Evolutionary conservation across 2,329 filamentous ascomycete genomes (phyloP), one percentile per base, ranked within the genome.

Genomic region (Sclerotinia glacialis): DNA sequence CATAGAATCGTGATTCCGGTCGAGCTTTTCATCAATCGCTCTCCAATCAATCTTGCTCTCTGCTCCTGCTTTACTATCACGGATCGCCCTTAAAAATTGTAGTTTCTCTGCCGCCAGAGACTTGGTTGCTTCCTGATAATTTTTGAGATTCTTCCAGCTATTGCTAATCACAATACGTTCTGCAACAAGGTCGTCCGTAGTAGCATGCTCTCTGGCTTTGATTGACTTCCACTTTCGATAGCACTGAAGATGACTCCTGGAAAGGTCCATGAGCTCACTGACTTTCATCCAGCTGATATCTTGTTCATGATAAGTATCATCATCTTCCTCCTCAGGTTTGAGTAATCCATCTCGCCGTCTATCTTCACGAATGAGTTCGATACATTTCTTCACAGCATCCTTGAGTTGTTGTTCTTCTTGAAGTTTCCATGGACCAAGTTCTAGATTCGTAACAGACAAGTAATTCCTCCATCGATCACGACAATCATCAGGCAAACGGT

Each of bases 391-490:
- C 3, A 92, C 83, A 12, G 82, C 80, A 1, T 78, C 74, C 34
- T 56, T 71, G 9, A 75, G 64, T 18, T 53, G 62, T 9, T 69
- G 65, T 72, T 89, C 86, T 72, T 93, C 90, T 0, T 82, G 79
- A 23, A 83, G 77, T 1, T 79, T 80, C 90, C 90, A 93, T 1
- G 78, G 76, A 44, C 84, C 83, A 52, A 80, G 83, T 42, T 80
- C 81, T 59, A 70, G 79, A 0, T 80, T 81, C 7, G 83, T 80
- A 26, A 83, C 83, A 64, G 85, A 87, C 28, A 90, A 78, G 72
- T 89, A 87, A 72, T 91, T 89, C 49, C 87, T 82, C 80, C 88
- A 91, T 4, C 89, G 86, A 74, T 92, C 89, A 61, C 89, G 84
- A 63, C 88, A 82, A 73, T 92, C 89, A 68, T 86, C 84, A 0